phyloP scores from a whole-genome alignment of 2,329 filamentous ascomycete species.

The Colletotrichum eleusines region DNA sequence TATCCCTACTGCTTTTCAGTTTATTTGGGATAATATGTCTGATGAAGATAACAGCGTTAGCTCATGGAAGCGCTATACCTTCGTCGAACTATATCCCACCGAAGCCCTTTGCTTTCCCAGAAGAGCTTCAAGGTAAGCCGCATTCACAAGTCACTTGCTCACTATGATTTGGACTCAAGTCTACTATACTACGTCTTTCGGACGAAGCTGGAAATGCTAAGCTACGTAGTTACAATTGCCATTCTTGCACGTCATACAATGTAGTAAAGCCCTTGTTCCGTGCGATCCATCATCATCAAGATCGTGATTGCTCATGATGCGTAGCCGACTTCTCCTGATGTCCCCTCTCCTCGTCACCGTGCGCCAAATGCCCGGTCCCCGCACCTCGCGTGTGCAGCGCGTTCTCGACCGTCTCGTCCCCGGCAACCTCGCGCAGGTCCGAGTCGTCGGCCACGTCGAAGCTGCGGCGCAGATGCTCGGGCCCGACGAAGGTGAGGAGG shows the following conservation, averaged over 20 bases:
- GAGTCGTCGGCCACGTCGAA: constrained; percentile 64
- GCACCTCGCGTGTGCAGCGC: constrained; percentile 19
- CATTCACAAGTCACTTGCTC: no score
- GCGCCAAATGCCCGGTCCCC: neutral
- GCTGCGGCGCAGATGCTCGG: constrained; percentile 64
- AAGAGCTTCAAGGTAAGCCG: constrained; percentile 35
- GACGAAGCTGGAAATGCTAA: no score
- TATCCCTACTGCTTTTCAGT: constrained; percentile 56
- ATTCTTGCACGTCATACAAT: no score
- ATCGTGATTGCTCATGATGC: constrained; percentile 20
- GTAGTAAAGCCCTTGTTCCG: no score
- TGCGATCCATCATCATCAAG: no score
- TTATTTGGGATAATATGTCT: constrained; percentile 56
- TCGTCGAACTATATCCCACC: constrained; percentile 32
- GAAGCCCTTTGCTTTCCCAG: constrained; percentile 42
- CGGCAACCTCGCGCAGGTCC: constrained; percentile 61
- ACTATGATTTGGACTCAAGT: no score
- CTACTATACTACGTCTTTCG: no score
- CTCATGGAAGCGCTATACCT: neutral
- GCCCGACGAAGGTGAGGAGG: constrained; percentile 72
- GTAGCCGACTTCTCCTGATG: constrained; percentile 40
- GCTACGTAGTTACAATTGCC: no score
- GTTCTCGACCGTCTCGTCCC: constrained; percentile 50
- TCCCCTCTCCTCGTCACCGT: constrained; percentile 30
- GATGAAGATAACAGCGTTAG: neutral